These are phyloP conservation scores for Metahyphopichia silvanorum DNA, from an alignment of 805 yeast species.

Conservation along the genomic window DNA sequence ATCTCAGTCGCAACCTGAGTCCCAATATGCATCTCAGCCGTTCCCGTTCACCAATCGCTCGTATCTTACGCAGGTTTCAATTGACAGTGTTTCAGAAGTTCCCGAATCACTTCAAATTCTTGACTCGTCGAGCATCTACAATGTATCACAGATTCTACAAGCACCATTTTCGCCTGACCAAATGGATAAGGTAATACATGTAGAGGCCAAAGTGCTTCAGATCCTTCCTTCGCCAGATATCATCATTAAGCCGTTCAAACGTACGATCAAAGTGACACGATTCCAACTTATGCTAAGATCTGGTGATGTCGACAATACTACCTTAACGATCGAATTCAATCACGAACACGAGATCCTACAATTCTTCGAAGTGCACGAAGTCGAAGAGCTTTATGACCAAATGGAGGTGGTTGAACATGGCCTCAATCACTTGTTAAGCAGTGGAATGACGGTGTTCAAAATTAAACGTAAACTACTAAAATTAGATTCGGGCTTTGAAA, in stretches of 20 bases:
- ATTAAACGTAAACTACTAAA: not conserved
- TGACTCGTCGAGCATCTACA: no score
- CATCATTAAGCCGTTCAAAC: conserved; percentile 23
- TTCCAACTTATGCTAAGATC: conserved; percentile 19
- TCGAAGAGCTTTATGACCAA: conserved; percentile 10
- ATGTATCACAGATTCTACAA: no score
- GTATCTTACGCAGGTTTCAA: no score
- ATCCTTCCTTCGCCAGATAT: conserved; percentile 14
- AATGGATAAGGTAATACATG: no score
- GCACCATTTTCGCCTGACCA: no score
- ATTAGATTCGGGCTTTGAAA: not conserved
- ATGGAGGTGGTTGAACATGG: conserved; percentile 5
- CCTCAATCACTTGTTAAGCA: conserved; percentile 1
- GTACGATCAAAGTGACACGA: conserved; percentile 23
- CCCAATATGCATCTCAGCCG: no score
- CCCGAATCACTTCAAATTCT: no score
- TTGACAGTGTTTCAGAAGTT: no score
- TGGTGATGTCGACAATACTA: conserved; percentile 1
- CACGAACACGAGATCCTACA: conserved; percentile 20
- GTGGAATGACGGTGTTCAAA: not conserved
- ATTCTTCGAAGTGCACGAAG: conserved; percentile 16
- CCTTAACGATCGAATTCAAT: conserved; percentile 19
- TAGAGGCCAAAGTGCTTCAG: no score
- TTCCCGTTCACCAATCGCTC: no score
- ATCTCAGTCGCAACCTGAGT: no score